These are phyloP conservation scores for Pleomassaria siparia DNA, from an alignment of 2,329 filamentous ascomycete species.

Conservation along the genomic window DNA sequence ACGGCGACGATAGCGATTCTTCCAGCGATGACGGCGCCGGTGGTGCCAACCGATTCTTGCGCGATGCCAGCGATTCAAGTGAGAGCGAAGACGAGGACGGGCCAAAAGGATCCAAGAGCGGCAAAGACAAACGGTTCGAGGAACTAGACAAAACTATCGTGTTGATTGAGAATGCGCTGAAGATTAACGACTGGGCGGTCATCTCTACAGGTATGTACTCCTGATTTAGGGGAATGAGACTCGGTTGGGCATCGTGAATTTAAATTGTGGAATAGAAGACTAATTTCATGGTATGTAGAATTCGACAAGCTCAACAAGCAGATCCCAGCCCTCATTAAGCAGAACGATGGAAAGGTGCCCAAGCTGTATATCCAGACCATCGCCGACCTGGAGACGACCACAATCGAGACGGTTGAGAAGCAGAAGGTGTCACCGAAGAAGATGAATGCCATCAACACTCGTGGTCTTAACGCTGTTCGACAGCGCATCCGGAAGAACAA, in stretches of 20 bases:
- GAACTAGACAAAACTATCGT: conserved; percentile 89
- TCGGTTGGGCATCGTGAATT: neutral
- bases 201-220: conserved; percentile 75
- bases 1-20: conserved; percentile 48
- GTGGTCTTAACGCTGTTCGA: conserved; percentile 94
- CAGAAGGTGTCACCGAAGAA: conserved; percentile 96
- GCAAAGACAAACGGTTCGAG: conserved; percentile 95
- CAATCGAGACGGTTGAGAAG: conserved; percentile 92
- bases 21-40: conserved; percentile 65
- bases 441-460: conserved; percentile 95
- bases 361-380: conserved; percentile 93
- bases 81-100: conserved; percentile 83
- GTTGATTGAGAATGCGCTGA: conserved; percentile 92
- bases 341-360: conserved; percentile 72
- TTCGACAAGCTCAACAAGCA: conserved; percentile 94
- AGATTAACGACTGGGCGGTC: conserved; percentile 96
- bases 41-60: conserved; percentile 83
- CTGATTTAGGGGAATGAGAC: neutral
- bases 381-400: conserved; percentile 88
- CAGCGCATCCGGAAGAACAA: conserved; percentile 99
- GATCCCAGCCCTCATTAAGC: conserved; percentile 57
- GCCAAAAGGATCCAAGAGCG: conserved; percentile 87
- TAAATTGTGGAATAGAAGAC: conserved; percentile 3
- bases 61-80: conserved; percentile 73
- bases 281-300: conserved; percentile 57